Conservation (phyloP, 2,329 filamentous ascomycete species). For the Cladophialophora bantiana region DNA sequence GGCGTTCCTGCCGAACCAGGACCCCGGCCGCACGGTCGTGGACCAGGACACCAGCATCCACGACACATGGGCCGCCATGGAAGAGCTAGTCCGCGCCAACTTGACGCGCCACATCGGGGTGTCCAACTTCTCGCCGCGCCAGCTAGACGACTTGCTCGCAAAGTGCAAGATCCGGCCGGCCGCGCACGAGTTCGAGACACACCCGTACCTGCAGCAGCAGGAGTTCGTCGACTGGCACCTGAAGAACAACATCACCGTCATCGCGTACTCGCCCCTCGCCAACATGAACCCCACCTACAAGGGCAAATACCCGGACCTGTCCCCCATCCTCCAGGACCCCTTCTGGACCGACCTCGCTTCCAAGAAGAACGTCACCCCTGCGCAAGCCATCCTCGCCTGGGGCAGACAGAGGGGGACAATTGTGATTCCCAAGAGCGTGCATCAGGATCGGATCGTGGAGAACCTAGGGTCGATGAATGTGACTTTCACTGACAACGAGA, state of each 20-base stretch:
- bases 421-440: conserved; percentile 61
- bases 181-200: conserved; percentile 49
- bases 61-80: conserved; percentile 69
- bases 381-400: conserved; percentile 59
- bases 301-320: conserved; percentile 43
- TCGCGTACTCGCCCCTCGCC: conserved; percentile 49
- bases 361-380: conserved; percentile 51
- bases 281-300: conserved; percentile 59
- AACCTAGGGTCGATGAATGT: conserved; percentile 49
- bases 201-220: conserved; percentile 50
- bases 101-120: conserved; percentile 67
- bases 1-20: conserved; percentile 44
- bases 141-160: conserved; percentile 42
- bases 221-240: conserved; percentile 47
- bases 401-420: conserved; percentile 55
- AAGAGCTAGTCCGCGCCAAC: conserved; percentile 63
- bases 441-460: conserved; percentile 53
- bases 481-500: conserved; percentile 34
- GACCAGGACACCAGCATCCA: conserved; percentile 42
- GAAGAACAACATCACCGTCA: conserved; percentile 46
- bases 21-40: conserved; percentile 41
- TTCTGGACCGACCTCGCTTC: conserved; percentile 51
- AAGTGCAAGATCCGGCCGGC: conserved; percentile 40
- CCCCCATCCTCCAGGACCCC: conserved; percentile 51
- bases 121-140: conserved; percentile 57